Evolutionary conservation across 2,329 filamentous ascomycete species (phyloP), one percentile per base, ranked within the genome.

Genomic region (Cercospora sesami): DNA sequence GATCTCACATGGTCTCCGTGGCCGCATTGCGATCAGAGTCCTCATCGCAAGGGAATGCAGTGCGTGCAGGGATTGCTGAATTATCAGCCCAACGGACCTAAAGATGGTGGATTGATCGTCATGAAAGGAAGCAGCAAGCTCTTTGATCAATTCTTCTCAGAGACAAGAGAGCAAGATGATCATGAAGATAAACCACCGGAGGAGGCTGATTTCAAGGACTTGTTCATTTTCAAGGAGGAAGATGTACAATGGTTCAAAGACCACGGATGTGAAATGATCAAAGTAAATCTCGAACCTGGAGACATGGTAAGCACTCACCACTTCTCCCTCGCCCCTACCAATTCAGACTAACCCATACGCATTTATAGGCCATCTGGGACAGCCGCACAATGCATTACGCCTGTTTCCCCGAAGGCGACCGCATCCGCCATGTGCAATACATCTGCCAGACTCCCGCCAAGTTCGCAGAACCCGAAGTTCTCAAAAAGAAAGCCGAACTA

Each of bases 41-140:
- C 78, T 0, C 68, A 78, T 5, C 75, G 79, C 2, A 81, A 81
- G 68, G 82, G 80, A 65, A 79, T 77, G 79, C 74, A 77, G 55
- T 79, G 77, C 55, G 75, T 83, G 0, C 82, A 84, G 36, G 82
- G 83, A 0, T 72, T 84, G 4, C 69, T 83, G 1, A 84, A 84
- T 72, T 80, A 79, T 10, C 76, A 79, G 7, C 82, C 81, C 1
- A 81, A 81, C 48, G 83, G 83, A 1, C 78, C 78, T 1, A 76
- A 83, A 2, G 83, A 85, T 64, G 83, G 83, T 16, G 83, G 82
- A 1, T 70, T 85, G 8, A 78, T 84, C 39, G 70, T 83, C 5
- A 80, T 83, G 77, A 79, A 80, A 31, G 82, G 82, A 4, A 80
- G 79, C 5, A 71, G 77, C 8, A 80, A 80, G 53, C 75, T 83